Evolutionary conservation across 176 grass and related monocot genomes (phyloP).

Genomic region (Phoenix roebelenii): DNA sequence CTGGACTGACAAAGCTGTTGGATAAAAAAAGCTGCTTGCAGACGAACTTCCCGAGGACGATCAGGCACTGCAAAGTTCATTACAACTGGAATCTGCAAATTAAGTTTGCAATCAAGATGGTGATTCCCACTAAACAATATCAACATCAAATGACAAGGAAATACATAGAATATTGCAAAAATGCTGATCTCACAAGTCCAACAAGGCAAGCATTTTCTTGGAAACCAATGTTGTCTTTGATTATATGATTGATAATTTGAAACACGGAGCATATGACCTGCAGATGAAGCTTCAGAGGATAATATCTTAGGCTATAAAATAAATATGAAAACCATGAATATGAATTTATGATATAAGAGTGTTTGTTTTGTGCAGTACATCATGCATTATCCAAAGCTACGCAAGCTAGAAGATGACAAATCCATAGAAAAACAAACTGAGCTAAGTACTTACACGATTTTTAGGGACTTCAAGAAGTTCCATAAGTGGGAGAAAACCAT

Average conservation of each 20-base stretch:
- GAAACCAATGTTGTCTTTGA: slow-evolving; percentile 68
- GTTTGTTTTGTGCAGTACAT: too few relatives aligned
- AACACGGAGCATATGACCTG: slow-evolving; percentile 79
- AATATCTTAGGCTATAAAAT: too few relatives aligned
- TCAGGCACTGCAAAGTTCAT: slow-evolving; percentile 75
- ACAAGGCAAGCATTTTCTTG: slow-evolving; percentile 98
- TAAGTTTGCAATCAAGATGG: slow-evolving; percentile 8
- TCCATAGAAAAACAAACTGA: slow-evolving; percentile 6
- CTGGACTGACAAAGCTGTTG: slow-evolving; percentile 95
- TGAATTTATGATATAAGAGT: too few relatives aligned
- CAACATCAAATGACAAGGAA: slow-evolving; percentile 2
- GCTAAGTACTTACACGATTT: slow-evolving; percentile 55
- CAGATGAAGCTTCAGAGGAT: not conserved
- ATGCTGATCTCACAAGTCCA: slow-evolving; percentile 63
- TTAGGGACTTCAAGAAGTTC: slow-evolving; percentile 94
- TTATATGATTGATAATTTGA: slow-evolving; percentile 84
- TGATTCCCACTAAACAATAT: slow-evolving; percentile 5
- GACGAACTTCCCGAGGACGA: slow-evolving; percentile 66
- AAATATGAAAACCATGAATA: too few relatives aligned
- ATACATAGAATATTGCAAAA: too few relatives aligned
- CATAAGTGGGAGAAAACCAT: slow-evolving; percentile 90
- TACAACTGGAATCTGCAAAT: slow-evolving; percentile 74
- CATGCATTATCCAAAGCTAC: too few relatives aligned
- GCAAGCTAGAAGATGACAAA: not conserved
- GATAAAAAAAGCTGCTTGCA: slow-evolving; percentile 90